Percentiles rank a stretch among this genome's conserved stretches.
These are phyloP conservation scores for Artemisia argyi DNA, from an alignment of 129 eudicot genomes.

Conservation along the genomic window DNA sequence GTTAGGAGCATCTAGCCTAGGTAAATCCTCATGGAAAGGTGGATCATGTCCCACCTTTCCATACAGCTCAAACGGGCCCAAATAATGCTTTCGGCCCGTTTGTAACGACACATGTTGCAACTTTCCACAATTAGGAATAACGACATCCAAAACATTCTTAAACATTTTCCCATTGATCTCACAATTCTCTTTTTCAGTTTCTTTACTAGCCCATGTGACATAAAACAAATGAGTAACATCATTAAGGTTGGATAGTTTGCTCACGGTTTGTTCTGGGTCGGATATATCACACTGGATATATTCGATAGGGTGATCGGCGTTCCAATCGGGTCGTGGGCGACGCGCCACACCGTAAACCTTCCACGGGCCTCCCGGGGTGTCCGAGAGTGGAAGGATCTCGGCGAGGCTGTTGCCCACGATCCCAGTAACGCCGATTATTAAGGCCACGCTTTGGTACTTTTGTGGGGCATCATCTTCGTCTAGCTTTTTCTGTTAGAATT, in stretches of 20 bases:
- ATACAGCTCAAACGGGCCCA: slow-evolving; percentile 49
- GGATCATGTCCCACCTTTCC: slow-evolving; percentile 50
- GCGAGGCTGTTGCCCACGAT: slow-evolving; percentile 84
- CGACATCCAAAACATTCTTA: slow-evolving; percentile 47
- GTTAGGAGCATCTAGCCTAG: slow-evolving; percentile 47
- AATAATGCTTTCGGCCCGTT: slow-evolving; percentile 62
- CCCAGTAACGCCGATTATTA: slow-evolving; percentile 82
- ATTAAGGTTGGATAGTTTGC: slow-evolving; percentile 44
- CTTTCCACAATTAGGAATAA: slow-evolving; percentile 63
- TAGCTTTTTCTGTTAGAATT: slow-evolving; percentile 51
- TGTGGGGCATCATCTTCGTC: slow-evolving; percentile 62
- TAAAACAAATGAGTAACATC: slow-evolving; percentile 81
- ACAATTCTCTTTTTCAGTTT: slow-evolving; percentile 53
- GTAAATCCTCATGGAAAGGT: slow-evolving; percentile 60
- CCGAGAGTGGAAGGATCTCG: slow-evolving; percentile 69
- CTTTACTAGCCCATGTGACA: slow-evolving; percentile 61
- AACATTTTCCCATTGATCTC: slow-evolving; percentile 66
- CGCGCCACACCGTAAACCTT: slow-evolving; percentile 89
- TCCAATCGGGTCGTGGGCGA: slow-evolving; percentile 69
- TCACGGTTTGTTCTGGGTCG: slow-evolving; percentile 40
- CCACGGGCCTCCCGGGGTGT: slow-evolving; percentile 96
- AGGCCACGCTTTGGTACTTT: slow-evolving; percentile 62
- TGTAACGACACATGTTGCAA: slow-evolving; percentile 66
- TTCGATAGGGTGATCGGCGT: slow-evolving; percentile 64
- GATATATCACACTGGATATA: slow-evolving; percentile 75